phyloP scores from a whole-genome alignment of 208 protist genomes.

The Leishmania major region DNA sequence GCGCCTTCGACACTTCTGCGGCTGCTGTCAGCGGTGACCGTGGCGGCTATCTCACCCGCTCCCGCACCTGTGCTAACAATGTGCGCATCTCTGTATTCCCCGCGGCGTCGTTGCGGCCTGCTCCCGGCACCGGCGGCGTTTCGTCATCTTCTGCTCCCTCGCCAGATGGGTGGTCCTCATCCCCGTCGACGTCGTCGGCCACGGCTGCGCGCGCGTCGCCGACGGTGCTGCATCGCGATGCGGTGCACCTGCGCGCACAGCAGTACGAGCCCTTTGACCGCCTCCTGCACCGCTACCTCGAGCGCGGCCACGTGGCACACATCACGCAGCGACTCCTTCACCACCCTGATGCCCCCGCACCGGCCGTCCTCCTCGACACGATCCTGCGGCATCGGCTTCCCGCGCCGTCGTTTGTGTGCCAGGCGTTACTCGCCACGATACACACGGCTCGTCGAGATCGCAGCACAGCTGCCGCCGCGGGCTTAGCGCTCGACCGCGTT shows the following conservation, averaged over 20 bases:
- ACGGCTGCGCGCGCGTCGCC: neutral
- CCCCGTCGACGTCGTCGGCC: neutral
- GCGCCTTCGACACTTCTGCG: neutral
- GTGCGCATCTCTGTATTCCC: conserved; percentile 20
- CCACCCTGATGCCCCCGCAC: conserved; percentile 69
- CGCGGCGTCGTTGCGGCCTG: neutral
- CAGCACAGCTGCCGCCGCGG: conserved; percentile 13
- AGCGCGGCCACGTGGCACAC: conserved; percentile 48
- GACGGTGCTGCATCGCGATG: conserved; percentile 8
- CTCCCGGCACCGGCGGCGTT: neutral
- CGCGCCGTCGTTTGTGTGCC: conserved; percentile 40
- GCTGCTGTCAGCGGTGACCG: neutral
- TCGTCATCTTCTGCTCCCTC: neutral
- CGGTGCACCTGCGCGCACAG: conserved; percentile 26
- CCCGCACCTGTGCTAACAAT: conserved; percentile 23
- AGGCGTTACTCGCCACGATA: conserved; percentile 42
- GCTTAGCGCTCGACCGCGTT: conserved; percentile 29
- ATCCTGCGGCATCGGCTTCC: conserved; percentile 57
- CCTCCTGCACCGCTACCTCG: conserved; percentile 64
- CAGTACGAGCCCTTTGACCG: conserved; percentile 63
- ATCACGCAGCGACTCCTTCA: conserved; percentile 41
- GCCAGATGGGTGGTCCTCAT: neutral
- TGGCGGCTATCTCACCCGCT: conserved; percentile 9
- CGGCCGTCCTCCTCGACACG: conserved; percentile 48
- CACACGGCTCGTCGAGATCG: conserved; percentile 16